phyloP scores from a whole-genome alignment of 179 eudicot species.

The Spinacia oleracea region DNA sequence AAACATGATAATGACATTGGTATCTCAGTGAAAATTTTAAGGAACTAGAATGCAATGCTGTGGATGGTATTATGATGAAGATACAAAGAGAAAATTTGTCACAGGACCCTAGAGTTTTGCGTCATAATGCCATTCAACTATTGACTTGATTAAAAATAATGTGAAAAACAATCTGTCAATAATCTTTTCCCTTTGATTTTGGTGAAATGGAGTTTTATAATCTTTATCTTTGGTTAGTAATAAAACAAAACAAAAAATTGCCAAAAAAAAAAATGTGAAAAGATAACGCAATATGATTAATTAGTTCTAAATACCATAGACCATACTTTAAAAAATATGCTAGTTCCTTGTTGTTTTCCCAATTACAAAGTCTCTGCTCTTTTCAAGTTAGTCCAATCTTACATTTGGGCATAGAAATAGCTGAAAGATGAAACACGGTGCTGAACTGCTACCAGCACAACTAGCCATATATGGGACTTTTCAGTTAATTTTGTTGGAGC shows the following conservation, averaged over 20 bases:
- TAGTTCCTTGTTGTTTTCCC: too few species aligned
- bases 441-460: background rate
- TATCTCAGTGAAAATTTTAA: background rate
- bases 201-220: too few species aligned
- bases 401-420: background rate
- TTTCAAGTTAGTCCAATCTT: background rate
- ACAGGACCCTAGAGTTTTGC: background rate
- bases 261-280: background rate
- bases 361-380: background rate
- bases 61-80: background rate
- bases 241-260: too few species aligned
- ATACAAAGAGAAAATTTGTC: background rate
- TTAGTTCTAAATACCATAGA: background rate
- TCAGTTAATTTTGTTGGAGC: background rate
- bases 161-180: too few species aligned
- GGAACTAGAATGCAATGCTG: constrained; percentile 2
- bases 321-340: background rate
- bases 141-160: background rate
- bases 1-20: background rate
- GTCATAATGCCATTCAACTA: background rate
- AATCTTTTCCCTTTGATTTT: too few species aligned
- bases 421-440: background rate
- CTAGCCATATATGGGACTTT: background rate
- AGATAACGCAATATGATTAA: background rate
- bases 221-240: too few species aligned